Evolutionary conservation across 176 grass and related monocot species (phyloP).

Genomic region (Alopecurus myosuroides): DNA sequence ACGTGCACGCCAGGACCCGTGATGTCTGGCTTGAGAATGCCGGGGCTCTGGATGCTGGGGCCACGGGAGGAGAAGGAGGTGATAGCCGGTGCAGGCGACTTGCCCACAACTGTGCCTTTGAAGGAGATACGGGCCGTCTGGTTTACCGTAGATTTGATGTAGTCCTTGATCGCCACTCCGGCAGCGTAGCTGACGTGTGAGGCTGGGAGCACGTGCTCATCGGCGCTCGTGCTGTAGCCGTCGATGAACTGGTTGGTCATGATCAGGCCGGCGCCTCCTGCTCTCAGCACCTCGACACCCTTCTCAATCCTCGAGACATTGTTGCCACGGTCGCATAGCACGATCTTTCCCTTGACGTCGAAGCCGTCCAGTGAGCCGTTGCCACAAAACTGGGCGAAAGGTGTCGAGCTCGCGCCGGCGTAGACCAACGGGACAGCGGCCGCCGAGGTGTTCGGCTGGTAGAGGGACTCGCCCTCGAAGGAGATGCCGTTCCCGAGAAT

Average conservation of each 20-base stretch:
- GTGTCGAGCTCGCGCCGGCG: background rate
- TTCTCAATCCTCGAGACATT: background rate
- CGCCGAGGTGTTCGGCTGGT: background rate
- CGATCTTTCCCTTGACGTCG: background rate
- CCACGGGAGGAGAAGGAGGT: too few relatives aligned
- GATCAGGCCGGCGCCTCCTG: background rate
- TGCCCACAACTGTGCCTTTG: too few relatives aligned
- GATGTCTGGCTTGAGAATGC: too few relatives aligned
- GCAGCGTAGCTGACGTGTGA: too few relatives aligned
- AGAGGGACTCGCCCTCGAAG: background rate
- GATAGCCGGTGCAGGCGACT: too few relatives aligned
- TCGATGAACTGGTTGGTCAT: background rate
- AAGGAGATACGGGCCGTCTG: too few relatives aligned
- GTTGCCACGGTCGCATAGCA: background rate
- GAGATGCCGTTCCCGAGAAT: background rate
- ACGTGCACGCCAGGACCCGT: too few relatives aligned
- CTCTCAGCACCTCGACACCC: background rate
- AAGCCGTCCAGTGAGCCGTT: background rate
- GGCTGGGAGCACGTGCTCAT: too few relatives aligned
- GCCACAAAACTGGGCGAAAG: background rate
- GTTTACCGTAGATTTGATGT: too few relatives aligned
- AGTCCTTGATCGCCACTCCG: too few relatives aligned
- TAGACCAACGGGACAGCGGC: background rate
- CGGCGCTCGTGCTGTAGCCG: too few relatives aligned
- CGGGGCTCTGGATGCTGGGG: too few relatives aligned